Conservation (phyloP, 495 filamentous ascomycete species). For the Thozetella sp. region DNA sequence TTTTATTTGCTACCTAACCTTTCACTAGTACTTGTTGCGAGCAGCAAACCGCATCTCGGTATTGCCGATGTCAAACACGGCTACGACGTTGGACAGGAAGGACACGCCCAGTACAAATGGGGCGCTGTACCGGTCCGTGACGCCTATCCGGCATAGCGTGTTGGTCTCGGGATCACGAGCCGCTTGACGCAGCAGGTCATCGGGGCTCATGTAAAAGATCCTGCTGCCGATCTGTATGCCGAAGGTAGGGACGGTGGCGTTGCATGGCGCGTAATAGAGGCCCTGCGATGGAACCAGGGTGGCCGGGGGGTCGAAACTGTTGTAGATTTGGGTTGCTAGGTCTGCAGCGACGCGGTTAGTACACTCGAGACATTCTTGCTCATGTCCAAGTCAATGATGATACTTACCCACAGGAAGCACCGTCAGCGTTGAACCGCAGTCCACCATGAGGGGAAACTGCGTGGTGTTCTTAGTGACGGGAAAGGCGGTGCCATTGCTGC, state of each 20-base stretch:
- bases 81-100: conserved; percentile 63
- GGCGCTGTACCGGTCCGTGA: conserved; percentile 35
- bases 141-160: conserved; percentile 43
- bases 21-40: conserved; percentile 18
- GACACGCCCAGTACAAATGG: conserved; percentile 58
- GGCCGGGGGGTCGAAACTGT: conserved; percentile 53
- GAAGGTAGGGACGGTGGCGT: conserved; percentile 55
- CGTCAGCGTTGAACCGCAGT: conserved; percentile 39
- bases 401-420: conserved; percentile 28
- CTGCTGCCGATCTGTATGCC: conserved; percentile 50
- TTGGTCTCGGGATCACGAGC: conserved; percentile 32
- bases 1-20: too few relatives aligned
- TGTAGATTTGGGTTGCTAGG: conserved; percentile 48
- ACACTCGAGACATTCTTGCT: neutral
- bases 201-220: conserved; percentile 52
- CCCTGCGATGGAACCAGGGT: conserved; percentile 34
- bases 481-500: neutral
- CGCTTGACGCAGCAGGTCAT: conserved; percentile 53
- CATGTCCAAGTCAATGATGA: neutral
- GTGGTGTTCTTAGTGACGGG: conserved; percentile 18
- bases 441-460: conserved; percentile 37
- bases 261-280: conserved; percentile 54
- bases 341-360: conserved; percentile 1
- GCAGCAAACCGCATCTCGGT: conserved; percentile 30
- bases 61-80: conserved; percentile 59